These are phyloP conservation scores for Euphrasia arctica DNA, from an alignment of 305 asterid species.

Conservation along the genomic window DNA sequence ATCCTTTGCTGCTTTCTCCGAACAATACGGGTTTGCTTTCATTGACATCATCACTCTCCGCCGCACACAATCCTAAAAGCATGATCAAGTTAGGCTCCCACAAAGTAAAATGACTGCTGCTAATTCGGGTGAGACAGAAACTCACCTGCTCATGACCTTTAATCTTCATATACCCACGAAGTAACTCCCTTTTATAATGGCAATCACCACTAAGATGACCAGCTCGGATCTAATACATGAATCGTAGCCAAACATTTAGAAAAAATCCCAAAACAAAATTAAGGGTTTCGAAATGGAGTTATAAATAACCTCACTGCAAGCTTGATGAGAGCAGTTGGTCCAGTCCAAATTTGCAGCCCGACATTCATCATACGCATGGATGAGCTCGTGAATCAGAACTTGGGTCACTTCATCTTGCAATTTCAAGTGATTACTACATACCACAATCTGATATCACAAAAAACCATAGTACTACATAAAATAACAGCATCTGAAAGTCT, in stretches of 20 bases:
- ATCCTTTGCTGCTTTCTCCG: slow-evolving; percentile 67
- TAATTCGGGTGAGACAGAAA: slow-evolving; percentile 10
- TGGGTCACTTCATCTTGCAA: neutral
- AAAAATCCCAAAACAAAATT: neutral
- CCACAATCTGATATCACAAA: neutral
- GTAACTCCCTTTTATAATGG: slow-evolving; percentile 75
- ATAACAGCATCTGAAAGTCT: neutral
- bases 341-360: slow-evolving; percentile 78
- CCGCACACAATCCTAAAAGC: slow-evolving; percentile 65
- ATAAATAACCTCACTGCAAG: slow-evolving; percentile 35
- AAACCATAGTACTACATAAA: too few species aligned
- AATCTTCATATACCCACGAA: slow-evolving; percentile 61
- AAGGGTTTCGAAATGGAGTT: neutral
- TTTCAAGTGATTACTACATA: neutral
- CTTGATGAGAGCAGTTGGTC: slow-evolving; percentile 84
- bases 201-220: slow-evolving; percentile 94
- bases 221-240: slow-evolving; percentile 61
- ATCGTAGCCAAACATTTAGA: neutral
- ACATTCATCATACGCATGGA: slow-evolving; percentile 93
- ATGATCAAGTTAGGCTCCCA: neutral
- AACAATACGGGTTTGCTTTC: slow-evolving; percentile 65
- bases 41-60: slow-evolving; percentile 73
- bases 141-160: slow-evolving; percentile 81
- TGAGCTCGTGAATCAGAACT: slow-evolving; percentile 74
- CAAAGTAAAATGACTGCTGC: neutral